phyloP scores from a whole-genome alignment of 495 filamentous ascomycete genomes.

The Astrothelium macrocarpum region DNA sequence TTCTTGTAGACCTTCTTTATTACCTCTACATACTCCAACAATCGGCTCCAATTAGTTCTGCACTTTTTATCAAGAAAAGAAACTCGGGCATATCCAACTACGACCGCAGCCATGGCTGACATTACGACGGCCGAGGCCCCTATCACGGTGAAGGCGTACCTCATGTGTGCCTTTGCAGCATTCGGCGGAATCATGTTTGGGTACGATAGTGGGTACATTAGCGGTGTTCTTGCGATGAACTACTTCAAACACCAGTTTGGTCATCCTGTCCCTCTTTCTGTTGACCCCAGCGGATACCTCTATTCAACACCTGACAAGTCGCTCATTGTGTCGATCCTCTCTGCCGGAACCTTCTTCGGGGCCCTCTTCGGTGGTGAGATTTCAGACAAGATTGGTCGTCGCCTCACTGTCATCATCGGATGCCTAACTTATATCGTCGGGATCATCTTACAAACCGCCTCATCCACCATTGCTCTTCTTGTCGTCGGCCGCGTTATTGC shows the following conservation, averaged over 20 bases:
- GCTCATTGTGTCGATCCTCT: slow-evolving; percentile 64
- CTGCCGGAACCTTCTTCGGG: slow-evolving; percentile 67
- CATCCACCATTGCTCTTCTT: slow-evolving; percentile 41
- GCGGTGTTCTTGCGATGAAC: slow-evolving; percentile 47
- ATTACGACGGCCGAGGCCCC: slow-evolving; percentile 46
- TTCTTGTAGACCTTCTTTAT: not conserved
- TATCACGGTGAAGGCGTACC: slow-evolving; percentile 53
- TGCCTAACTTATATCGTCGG: slow-evolving; percentile 57
- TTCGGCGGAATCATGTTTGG: slow-evolving; percentile 49
- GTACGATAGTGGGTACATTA: slow-evolving; percentile 50
- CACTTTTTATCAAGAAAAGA: not conserved
- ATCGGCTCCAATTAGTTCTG: not conserved
- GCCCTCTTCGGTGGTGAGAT: slow-evolving; percentile 60
- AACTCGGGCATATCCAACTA: not conserved
- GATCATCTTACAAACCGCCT: slow-evolving; percentile 52
- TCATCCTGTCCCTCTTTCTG: slow-evolving; percentile 17
- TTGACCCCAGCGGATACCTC: slow-evolving; percentile 32
- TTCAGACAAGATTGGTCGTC: slow-evolving; percentile 59
- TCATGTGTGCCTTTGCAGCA: slow-evolving; percentile 59
- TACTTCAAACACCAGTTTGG: slow-evolving; percentile 42
- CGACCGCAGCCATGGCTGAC: not conserved
- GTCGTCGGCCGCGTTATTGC: slow-evolving; percentile 62
- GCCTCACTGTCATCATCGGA: slow-evolving; percentile 55
- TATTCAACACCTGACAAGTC: slow-evolving; percentile 44
- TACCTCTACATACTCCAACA: not conserved